Conservation (phyloP, 2,329 filamentous ascomycete species). For the Colletotrichum sp. region DNA sequence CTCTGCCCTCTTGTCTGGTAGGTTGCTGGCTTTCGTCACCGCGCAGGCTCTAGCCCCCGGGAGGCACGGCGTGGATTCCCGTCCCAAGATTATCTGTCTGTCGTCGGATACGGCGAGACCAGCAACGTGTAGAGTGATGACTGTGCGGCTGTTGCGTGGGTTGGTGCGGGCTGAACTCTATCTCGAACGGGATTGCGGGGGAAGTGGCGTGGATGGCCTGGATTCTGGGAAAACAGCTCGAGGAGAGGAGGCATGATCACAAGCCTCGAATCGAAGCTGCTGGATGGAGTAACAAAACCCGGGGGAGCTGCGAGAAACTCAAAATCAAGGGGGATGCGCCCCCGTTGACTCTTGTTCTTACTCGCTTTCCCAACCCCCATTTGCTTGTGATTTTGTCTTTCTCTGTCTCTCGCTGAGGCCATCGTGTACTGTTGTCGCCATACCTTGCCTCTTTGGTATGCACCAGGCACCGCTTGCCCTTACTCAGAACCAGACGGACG, state of each 20-base stretch:
- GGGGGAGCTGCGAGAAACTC: constrained; percentile 1
- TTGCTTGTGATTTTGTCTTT: constrained; percentile 10
- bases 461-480: not conserved
- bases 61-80: not conserved
- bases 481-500: not conserved
- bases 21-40: not conserved
- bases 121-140: not conserved
- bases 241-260: not conserved
- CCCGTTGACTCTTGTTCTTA: not conserved
- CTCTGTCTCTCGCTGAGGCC: not conserved
- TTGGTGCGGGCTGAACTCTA: constrained; percentile 18
- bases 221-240: not conserved
- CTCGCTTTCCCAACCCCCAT: not conserved
- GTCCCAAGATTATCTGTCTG: not conserved
- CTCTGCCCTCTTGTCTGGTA: not conserved
- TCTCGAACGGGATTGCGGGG: constrained; percentile 18
- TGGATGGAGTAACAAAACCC: not conserved
- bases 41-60: not conserved
- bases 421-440: not conserved
- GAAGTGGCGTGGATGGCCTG: not conserved
- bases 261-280: not conserved
- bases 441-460: not conserved
- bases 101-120: constrained; percentile 9
- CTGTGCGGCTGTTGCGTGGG: constrained; percentile 9
- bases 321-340: not conserved